A percentile compares a stretch with the other conserved stretches of the same genome.
These are phyloP conservation scores for Emericellopsis terricola DNA, from an alignment of 495 filamentous ascomycete species.

Conservation along the genomic window DNA sequence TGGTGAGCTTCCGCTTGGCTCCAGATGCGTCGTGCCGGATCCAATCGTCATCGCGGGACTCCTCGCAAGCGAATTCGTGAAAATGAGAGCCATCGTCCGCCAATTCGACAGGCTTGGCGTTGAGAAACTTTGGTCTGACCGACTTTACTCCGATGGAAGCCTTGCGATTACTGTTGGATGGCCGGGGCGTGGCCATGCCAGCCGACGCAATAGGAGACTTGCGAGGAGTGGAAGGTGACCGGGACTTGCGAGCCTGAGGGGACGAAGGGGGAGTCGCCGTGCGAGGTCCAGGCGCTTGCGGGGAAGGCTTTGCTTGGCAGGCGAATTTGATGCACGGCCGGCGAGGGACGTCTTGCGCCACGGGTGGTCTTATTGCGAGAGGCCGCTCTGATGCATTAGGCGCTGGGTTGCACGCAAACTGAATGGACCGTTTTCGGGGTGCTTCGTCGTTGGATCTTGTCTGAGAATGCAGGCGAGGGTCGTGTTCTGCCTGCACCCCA, in stretches of 20 bases:
- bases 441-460: background rate
- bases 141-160: background rate
- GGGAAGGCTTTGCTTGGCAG: constrained; percentile 11
- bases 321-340: constrained; percentile 32
- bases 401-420: constrained; percentile 62
- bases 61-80: constrained; percentile 80
- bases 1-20: constrained; percentile 51
- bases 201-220: constrained; percentile 14
- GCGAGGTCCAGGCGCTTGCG: background rate
- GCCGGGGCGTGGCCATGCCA: constrained; percentile 17
- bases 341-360: constrained; percentile 16
- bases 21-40: constrained; percentile 41
- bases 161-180: constrained; percentile 4
- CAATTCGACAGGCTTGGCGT: constrained; percentile 33
- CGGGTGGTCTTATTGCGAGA: constrained; percentile 8
- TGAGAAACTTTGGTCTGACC: constrained; percentile 21
- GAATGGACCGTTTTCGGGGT: constrained; percentile 61
- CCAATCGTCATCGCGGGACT: constrained; percentile 75
- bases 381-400: constrained; percentile 9
- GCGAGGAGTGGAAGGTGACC: constrained; percentile 27
- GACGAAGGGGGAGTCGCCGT: background rate
- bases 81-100: constrained; percentile 58
- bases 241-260: constrained; percentile 15
- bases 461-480: too few species aligned
- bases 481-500: background rate